Conservation (phyloP, 1,139 yeast species). For the Meyerozyma smithsonii region DNA sequence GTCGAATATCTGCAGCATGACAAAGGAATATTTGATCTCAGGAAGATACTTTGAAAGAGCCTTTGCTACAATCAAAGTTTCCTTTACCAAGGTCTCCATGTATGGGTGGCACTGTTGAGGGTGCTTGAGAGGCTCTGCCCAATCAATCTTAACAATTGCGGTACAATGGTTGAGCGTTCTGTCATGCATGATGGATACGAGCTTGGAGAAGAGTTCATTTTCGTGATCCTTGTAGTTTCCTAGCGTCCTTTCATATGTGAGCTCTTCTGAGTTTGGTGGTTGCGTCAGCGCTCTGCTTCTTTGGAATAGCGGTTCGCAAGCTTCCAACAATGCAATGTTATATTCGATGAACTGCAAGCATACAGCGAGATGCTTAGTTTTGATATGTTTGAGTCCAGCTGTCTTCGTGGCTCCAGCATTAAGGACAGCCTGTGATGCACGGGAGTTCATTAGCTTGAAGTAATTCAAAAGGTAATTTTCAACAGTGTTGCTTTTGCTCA, state of each 20-base stretch:
- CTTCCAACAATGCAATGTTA: constrained; percentile 24
- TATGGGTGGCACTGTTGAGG: constrained; percentile 52
- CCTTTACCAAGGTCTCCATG: constrained; percentile 65
- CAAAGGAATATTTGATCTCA: constrained; percentile 40
- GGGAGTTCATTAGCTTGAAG: constrained; percentile 49
- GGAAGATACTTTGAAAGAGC: constrained; percentile 59
- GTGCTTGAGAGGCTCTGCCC: constrained; percentile 40
- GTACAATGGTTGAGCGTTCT: constrained; percentile 49
- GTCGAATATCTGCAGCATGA: constrained; percentile 55
- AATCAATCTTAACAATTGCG: constrained; percentile 43
- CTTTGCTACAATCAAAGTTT: constrained; percentile 58
- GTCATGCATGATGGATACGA: constrained; percentile 67
- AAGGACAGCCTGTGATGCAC: constrained; percentile 58
- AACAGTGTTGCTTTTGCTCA: constrained; percentile 29
- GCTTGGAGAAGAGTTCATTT: constrained; percentile 59
- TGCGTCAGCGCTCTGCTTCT: constrained; percentile 2
- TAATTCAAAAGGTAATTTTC: constrained; percentile 46
- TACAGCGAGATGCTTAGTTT: constrained; percentile 69
- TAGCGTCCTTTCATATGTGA: constrained; percentile 28
- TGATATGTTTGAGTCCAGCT: constrained; percentile 71
- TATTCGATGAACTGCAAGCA: constrained; percentile 56
- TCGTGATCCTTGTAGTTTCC: constrained; percentile 55
- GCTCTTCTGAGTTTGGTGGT: constrained; percentile 25
- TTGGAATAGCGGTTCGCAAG: constrained; percentile 16
- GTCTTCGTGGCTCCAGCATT: constrained; percentile 77